phyloP scores from a whole-genome alignment of 2,329 filamentous ascomycete species.

The Metarhizium rileyi region DNA sequence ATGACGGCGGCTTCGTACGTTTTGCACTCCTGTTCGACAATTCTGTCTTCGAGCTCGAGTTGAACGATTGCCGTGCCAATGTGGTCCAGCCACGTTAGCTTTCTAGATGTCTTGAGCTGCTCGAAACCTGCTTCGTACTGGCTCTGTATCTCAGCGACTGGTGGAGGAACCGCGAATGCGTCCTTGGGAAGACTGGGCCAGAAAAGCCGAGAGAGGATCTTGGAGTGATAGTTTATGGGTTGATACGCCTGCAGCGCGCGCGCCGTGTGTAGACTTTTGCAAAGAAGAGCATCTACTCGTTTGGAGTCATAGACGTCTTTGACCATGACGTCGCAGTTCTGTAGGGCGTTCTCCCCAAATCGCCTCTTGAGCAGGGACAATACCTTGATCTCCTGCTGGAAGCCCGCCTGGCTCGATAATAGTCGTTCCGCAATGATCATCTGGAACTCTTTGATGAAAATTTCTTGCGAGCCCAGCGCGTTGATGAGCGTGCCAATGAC shows the following conservation, averaged over 20 bases:
- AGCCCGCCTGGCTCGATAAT: constrained; percentile 54
- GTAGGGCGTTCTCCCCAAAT: constrained; percentile 76
- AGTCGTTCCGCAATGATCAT: constrained; percentile 79
- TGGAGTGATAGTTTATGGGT: constrained; percentile 52
- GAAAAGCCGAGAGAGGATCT: constrained; percentile 85
- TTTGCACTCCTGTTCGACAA: constrained; percentile 59
- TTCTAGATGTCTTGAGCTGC: constrained; percentile 69
- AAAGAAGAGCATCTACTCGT: constrained; percentile 59
- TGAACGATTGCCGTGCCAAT: constrained; percentile 73
- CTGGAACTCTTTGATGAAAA: constrained; percentile 92
- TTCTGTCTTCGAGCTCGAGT: constrained; percentile 74
- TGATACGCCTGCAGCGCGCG: constrained; percentile 9
- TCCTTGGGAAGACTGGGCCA: constrained; percentile 77
- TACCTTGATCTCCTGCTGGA: constrained; percentile 72
- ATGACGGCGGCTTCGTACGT: constrained; percentile 86
- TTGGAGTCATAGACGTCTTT: constrained; percentile 81
- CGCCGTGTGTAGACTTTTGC: constrained; percentile 27
- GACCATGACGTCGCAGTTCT: constrained; percentile 96
- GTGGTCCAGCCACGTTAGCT: constrained; percentile 79
- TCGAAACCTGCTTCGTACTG: constrained; percentile 70
- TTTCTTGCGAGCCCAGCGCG: constrained; percentile 78
- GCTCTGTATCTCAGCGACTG: constrained; percentile 51
- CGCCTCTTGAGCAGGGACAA: constrained; percentile 80
- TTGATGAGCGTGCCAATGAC: constrained; percentile 85
- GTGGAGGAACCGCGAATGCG: constrained; percentile 52